Percentiles rank a stretch among this genome's conserved stretches.
These are phyloP conservation scores for Globisporangium uncinulatum DNA, from an alignment of 352 stramenopile species.

Conservation along the genomic window DNA sequence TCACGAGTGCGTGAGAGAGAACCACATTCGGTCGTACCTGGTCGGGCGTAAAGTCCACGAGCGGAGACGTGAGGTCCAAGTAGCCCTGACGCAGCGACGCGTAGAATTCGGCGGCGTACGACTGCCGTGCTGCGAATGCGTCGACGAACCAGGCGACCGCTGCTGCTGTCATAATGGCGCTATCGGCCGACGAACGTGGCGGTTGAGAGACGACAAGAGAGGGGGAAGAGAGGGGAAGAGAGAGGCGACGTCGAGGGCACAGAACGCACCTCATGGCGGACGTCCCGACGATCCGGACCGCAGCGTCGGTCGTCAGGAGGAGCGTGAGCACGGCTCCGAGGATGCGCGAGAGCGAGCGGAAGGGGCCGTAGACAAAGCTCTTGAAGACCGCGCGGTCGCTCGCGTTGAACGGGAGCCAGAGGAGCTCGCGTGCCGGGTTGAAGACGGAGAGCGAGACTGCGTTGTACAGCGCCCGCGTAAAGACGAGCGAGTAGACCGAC, in stretches of 20 bases:
- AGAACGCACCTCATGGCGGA: slow-evolving; percentile 50
- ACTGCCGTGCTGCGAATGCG: slow-evolving; percentile 65
- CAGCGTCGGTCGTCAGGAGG: slow-evolving; percentile 42
- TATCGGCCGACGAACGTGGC: slow-evolving; percentile 10
- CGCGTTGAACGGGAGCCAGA: slow-evolving; percentile 81
- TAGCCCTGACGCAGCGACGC: slow-evolving; percentile 76
- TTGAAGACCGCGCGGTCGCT: slow-evolving; percentile 67
- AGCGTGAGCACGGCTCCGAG: slow-evolving; percentile 71
- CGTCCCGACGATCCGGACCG: slow-evolving; percentile 34
- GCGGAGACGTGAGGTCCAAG: slow-evolving; percentile 67
- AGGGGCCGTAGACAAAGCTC: slow-evolving; percentile 73
- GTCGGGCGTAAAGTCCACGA: slow-evolving; percentile 81
- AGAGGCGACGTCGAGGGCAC: no score
- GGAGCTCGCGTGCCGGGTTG: slow-evolving; percentile 78
- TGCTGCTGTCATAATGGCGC: slow-evolving; percentile 53
- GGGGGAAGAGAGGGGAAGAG: no score
- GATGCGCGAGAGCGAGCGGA: slow-evolving; percentile 76
- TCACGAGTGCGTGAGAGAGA: background rate
- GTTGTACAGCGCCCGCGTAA: slow-evolving; percentile 75
- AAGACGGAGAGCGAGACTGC: slow-evolving; percentile 76
- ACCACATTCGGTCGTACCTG: slow-evolving; percentile 31
- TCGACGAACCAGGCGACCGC: slow-evolving; percentile 64
- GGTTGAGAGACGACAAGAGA: background rate
- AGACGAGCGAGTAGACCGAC: slow-evolving; percentile 51
- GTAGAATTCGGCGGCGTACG: slow-evolving; percentile 86